Evolutionary conservation across 2,329 filamentous ascomycete genomes (phyloP), one percentile per base, ranked within the genome.

Genomic region (Sporothrix pallida): DNA sequence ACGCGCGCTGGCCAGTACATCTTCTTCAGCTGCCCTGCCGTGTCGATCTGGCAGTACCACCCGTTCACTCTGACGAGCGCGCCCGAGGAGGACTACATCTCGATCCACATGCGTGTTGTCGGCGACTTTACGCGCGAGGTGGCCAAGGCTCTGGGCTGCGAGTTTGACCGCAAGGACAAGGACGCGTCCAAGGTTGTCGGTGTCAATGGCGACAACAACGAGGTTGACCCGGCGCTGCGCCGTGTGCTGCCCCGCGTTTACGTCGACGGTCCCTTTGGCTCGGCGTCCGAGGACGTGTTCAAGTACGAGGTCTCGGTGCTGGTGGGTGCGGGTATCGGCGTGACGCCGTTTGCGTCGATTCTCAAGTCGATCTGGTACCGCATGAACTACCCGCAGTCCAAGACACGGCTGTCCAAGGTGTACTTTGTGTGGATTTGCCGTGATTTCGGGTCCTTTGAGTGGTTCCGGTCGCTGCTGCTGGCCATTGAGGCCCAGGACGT

Each of bases 361-460:
- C 87, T 95, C 79, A 97, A 97, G 86, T 94, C 92, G 71, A 95
- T 97, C 83, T 97, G 93, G 93, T 97, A 96, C 85, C 90, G 93
- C 69, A 94, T 95, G 91, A 95, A 94, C 86, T 95, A 93, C 83
- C 92, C 92, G 2, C 91, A 93, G 81, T 89, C 91, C 82, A 92
- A 92, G 83, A 95, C 92, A 2, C 87, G 92, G 3, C 86, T 97
- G 60, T 88, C 91, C 79, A 97, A 96, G 82, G 93, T 97, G 31
- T 97, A 96, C 85, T 96, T 96, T 85, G 94, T 96, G 87, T 96
- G 93, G 93, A 91, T 96, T 76, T 95, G 93, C 86, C 88, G 93
- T 82, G 93, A 96, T 82, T 95, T 95, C 79, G 93, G 91, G 48
- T 94, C 92, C 0, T 95, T 96, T 78, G 93, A 96, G 85, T 97